Conservation (phyloP, 305 asterid species). For the Fraxinus dipetala region DNA sequence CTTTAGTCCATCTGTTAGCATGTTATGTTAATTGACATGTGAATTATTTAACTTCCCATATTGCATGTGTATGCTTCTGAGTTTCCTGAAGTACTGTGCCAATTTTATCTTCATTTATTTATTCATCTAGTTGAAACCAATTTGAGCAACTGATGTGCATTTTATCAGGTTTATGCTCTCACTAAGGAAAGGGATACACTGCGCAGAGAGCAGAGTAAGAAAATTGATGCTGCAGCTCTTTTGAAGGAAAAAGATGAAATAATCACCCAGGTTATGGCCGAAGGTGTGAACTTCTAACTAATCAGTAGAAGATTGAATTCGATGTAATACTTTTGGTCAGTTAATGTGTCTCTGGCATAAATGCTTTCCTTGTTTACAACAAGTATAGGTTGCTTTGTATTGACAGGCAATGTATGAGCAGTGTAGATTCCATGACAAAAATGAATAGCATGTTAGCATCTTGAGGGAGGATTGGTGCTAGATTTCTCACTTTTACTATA, state of each 20-base stretch:
- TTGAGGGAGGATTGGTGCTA: neutral
- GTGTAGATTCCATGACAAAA: neutral
- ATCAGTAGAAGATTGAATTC: constrained; percentile 13
- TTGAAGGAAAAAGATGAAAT: constrained; percentile 93
- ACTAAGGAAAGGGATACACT: constrained; percentile 82
- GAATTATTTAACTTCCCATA: neutral
- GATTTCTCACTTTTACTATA: neutral
- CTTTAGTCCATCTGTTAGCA: neutral
- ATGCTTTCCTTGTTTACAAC: constrained; percentile 11
- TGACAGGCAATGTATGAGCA: constrained; percentile 2
- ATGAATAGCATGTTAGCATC: neutral
- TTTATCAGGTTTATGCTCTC: constrained; percentile 79
- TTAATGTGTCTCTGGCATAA: constrained; percentile 18
- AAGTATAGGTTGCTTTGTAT: constrained; percentile 14
- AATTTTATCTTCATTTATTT: constrained; percentile 4
- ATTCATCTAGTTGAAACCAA: constrained; percentile 10
- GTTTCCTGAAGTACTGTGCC: neutral
- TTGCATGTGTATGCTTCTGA: neutral
- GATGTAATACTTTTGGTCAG: constrained; percentile 18
- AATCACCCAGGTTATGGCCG: constrained; percentile 93
- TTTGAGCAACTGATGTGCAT: constrained; percentile 21
- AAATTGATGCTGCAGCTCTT: constrained; percentile 92
- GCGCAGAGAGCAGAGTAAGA: constrained; percentile 81
- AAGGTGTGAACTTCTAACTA: constrained; percentile 49
- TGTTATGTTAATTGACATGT: neutral